phyloP scores from a whole-genome alignment of 2,329 filamentous ascomycete genomes.

The Neofusicoccum cordaticola region DNA sequence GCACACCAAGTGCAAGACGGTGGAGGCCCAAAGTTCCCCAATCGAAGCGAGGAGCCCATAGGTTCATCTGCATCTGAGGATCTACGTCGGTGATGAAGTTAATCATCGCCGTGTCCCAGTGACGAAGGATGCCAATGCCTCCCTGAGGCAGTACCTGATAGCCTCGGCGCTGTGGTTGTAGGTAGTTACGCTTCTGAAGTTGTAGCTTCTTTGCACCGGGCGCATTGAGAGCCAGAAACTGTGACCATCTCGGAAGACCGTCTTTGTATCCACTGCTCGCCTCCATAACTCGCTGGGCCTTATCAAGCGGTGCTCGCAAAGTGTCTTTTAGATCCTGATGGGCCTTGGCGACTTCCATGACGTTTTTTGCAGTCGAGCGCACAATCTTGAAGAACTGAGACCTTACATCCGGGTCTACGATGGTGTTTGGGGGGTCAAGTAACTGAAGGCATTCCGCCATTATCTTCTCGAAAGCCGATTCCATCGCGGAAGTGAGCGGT shows the following conservation, averaged over 20 bases:
- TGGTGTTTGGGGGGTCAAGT: not conserved
- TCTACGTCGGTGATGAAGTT: not conserved
- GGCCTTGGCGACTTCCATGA: not conserved
- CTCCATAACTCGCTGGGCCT: not conserved
- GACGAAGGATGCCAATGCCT: not conserved
- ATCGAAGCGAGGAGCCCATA: not conserved
- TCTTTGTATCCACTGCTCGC: not conserved
- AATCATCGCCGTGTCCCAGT: not conserved
- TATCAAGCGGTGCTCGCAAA: not conserved
- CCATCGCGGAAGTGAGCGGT: not conserved
- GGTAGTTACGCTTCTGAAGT: no score
- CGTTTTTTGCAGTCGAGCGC: not conserved
- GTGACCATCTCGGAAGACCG: not conserved
- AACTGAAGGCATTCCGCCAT: not conserved
- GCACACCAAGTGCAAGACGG: not conserved
- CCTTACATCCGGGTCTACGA: not conserved
- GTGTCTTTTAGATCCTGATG: not conserved
- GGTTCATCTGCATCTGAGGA: no score
- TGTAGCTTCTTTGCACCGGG: not conserved
- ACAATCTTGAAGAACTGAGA: not conserved
- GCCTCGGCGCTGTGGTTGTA: not conserved
- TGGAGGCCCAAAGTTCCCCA: not conserved
- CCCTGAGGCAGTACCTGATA: not conserved
- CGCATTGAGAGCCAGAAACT: not conserved
- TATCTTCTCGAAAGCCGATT: not conserved